phyloP scores from a whole-genome alignment of 1,284 basidiomycete species.

The Inonotus hispidus region DNA sequence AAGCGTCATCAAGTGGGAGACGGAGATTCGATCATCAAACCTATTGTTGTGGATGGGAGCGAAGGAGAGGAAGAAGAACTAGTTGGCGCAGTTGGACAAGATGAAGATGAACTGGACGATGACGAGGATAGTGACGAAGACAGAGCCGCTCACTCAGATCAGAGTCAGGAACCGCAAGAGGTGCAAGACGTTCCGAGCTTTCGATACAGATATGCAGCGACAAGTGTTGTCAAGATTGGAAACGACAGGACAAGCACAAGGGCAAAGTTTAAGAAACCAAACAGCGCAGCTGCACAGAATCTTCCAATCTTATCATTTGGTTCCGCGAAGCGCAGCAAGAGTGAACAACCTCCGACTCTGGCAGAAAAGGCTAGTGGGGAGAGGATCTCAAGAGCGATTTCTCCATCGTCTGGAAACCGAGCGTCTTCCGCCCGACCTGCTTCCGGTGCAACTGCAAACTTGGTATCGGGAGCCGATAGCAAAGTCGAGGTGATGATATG shows the following conservation, averaged over 20 bases:
- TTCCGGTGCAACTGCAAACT: not conserved
- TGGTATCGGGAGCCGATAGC: no score
- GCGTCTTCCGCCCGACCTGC: not conserved
- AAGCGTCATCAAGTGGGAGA: slow-evolving; percentile 13
- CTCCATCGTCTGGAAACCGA: not conserved
- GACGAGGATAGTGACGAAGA: not conserved
- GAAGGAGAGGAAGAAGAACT: slow-evolving; percentile 27
- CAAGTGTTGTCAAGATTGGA: slow-evolving; percentile 9
- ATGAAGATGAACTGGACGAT: slow-evolving; percentile 5
- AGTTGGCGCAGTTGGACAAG: slow-evolving; percentile 5
- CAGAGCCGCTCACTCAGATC: not conserved
- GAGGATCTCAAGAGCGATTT: not conserved
- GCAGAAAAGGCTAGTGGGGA: not conserved
- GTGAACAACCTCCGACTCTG: slow-evolving; percentile 5
- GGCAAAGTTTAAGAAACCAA: slow-evolving; percentile 9
- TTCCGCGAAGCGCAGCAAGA: slow-evolving; percentile 7
- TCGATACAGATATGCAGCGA: slow-evolving; percentile 1
- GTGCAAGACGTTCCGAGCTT: slow-evolving; percentile 12
- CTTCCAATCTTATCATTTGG: not conserved
- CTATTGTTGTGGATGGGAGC: slow-evolving; percentile 29
- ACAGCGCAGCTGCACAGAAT: not conserved
- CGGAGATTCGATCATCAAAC: not conserved
- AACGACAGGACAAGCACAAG: slow-evolving; percentile 6
- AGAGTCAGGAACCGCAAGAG: not conserved
- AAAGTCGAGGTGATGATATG: slow-evolving; percentile 32